A percentile compares a stretch with the other conserved stretches of the same genome.
phyloP scores from a whole-genome alignment of 176 grass and related monocot species.

The Chloris gayana region DNA sequence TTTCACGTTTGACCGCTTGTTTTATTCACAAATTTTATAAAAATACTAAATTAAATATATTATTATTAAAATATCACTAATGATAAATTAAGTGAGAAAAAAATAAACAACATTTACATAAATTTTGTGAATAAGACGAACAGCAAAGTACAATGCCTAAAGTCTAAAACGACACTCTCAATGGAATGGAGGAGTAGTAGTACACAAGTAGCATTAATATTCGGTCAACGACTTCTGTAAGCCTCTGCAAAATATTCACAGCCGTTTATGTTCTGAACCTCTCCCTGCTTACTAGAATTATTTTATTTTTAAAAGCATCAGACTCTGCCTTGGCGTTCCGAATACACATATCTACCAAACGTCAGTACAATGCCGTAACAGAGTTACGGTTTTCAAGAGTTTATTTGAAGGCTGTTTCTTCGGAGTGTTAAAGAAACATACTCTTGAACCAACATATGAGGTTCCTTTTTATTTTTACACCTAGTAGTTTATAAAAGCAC shows the following conservation, averaged over 20 bases:
- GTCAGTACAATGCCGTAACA: neutral
- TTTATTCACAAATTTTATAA: no score
- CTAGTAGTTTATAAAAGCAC: neutral
- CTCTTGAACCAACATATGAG: no score
- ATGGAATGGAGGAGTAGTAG: no score
- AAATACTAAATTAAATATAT: no score
- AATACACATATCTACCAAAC: neutral
- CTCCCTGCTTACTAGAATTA: no score
- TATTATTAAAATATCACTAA: no score
- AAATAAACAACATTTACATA: no score
- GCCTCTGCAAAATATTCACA: neutral
- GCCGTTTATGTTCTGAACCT: neutral
- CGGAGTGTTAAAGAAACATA: neutral
- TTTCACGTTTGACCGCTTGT: no score
- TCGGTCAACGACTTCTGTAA: neutral
- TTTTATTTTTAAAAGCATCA: neutral
- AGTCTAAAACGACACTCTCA: no score
- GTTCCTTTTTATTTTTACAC: neutral
- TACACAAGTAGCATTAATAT: neutral
- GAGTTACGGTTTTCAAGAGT: neutral
- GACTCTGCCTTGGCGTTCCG: neutral
- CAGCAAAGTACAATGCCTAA: no score
- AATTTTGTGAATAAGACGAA: no score
- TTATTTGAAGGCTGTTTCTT: neutral
- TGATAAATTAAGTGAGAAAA: no score